Conservation (phyloP, 257 asterid genomes). For the Paraleonurus japonicus region DNA sequence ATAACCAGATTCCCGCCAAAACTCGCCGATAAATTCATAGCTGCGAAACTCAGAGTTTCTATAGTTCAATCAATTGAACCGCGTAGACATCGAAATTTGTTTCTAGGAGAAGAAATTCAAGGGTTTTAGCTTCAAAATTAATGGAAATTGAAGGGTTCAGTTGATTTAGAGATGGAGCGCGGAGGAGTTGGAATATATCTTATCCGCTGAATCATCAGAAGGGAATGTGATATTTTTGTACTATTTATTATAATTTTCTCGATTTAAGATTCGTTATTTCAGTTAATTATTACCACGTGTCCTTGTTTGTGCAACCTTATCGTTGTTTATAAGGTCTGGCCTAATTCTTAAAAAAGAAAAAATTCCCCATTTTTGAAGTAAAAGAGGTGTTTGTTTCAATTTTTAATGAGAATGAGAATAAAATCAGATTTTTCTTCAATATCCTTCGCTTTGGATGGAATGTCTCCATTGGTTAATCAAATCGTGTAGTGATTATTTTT, state of each 20-base stretch:
- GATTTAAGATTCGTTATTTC: constrained; percentile 31
- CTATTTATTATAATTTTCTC: not conserved
- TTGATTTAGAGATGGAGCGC: constrained; percentile 4
- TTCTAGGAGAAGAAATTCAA: not conserved
- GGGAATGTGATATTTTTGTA: not conserved
- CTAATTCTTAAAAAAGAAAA: too few relatives aligned
- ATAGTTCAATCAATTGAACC: not conserved
- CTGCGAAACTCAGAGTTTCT: not conserved
- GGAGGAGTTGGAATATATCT: constrained; percentile 28
- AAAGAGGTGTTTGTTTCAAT: too few relatives aligned
- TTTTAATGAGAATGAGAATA: too few relatives aligned
- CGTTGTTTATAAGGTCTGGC: not conserved
- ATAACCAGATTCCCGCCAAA: constrained; percentile 52
- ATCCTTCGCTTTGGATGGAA: too few relatives aligned
- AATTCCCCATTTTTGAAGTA: too few relatives aligned
- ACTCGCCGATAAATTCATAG: constrained; percentile 62
- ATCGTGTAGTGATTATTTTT: too few relatives aligned
- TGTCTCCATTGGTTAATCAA: too few relatives aligned
- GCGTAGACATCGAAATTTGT: constrained; percentile 11
- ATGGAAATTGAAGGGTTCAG: not conserved
- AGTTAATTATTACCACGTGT: constrained; percentile 29
- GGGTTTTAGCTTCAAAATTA: constrained; percentile 20
- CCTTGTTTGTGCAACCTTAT: constrained; percentile 9
- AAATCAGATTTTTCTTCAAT: too few relatives aligned
- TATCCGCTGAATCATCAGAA: constrained; percentile 33